Evolutionary conservation across 768 basidiomycete genomes (phyloP).

Genomic region (Trametes cinnabarina): DNA sequence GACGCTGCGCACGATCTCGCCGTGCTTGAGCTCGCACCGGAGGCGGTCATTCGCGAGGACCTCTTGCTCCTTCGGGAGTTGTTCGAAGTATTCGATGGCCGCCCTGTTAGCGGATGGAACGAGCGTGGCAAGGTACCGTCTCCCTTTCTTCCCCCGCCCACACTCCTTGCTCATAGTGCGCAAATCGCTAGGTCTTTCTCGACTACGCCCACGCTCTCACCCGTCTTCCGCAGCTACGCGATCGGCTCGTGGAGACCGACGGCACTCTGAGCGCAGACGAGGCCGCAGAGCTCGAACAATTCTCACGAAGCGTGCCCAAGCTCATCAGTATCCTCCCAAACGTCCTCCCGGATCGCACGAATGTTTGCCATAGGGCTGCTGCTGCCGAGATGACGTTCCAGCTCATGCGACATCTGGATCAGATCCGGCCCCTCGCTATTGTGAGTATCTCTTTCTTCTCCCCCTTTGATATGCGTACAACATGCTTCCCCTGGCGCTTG

Average conservation of each 20-base stretch:
- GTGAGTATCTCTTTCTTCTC: slow-evolving; percentile 40
- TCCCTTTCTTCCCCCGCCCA: neutral
- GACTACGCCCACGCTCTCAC: slow-evolving; percentile 70
- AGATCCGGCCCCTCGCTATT: slow-evolving; percentile 55
- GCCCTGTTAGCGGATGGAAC: slow-evolving; percentile 72
- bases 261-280: slow-evolving; percentile 45
- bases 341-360: slow-evolving; percentile 53
- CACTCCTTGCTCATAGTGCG: neutral
- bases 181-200: slow-evolving; percentile 51
- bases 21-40: slow-evolving; percentile 83
- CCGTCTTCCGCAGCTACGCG: slow-evolving; percentile 54
- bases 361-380: slow-evolving; percentile 68
- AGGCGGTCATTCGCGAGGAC: slow-evolving; percentile 67
- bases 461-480: neutral
- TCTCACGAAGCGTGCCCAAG: slow-evolving; percentile 58
- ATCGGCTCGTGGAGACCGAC: slow-evolving; percentile 39
- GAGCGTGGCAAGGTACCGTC: slow-evolving; percentile 72
- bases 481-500: neutral
- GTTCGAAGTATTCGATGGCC: slow-evolving; percentile 62
- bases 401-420: slow-evolving; percentile 59
- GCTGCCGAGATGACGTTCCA: slow-evolving; percentile 68
- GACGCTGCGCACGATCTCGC: slow-evolving; percentile 81
- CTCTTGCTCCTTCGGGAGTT: slow-evolving; percentile 62
- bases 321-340: slow-evolving; percentile 70
- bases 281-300: slow-evolving; percentile 55